phyloP scores from a whole-genome alignment of 225 moss, liverwort and hornwort species.

The Climacium dendroides region DNA sequence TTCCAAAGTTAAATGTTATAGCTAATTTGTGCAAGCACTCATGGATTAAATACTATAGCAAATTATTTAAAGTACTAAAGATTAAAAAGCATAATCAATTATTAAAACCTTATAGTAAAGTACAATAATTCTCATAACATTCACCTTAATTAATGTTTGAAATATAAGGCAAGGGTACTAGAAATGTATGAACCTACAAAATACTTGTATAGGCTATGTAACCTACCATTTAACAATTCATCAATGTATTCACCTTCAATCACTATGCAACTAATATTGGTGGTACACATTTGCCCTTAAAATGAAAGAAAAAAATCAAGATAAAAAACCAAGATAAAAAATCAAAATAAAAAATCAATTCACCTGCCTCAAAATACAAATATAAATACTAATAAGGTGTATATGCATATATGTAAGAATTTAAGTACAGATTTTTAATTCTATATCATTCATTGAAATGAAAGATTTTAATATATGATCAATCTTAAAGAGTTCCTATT shows the following conservation, averaged over 20 bases:
- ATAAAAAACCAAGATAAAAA: too few relatives aligned
- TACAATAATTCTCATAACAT: neutral
- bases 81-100: neutral
- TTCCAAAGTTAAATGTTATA: neutral
- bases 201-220: too few relatives aligned
- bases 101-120: neutral
- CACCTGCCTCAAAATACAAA: too few relatives aligned
- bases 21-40: neutral
- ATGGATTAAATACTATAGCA: neutral
- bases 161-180: neutral
- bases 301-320: too few relatives aligned
- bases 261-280: neutral
- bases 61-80: too few relatives aligned
- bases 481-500: too few relatives aligned
- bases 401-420: too few relatives aligned
- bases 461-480: neutral
- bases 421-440: neutral
- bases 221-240: neutral
- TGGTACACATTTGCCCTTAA: too few relatives aligned
- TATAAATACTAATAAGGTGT: too few relatives aligned
- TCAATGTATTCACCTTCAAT: neutral
- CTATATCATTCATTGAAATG: neutral
- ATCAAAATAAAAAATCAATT: too few relatives aligned
- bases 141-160: neutral
- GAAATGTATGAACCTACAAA: rapidly evolving